Evolutionary conservation across 2,329 filamentous ascomycete genomes (phyloP).

Genomic region (Dothidotthia symphoricarpi): DNA sequence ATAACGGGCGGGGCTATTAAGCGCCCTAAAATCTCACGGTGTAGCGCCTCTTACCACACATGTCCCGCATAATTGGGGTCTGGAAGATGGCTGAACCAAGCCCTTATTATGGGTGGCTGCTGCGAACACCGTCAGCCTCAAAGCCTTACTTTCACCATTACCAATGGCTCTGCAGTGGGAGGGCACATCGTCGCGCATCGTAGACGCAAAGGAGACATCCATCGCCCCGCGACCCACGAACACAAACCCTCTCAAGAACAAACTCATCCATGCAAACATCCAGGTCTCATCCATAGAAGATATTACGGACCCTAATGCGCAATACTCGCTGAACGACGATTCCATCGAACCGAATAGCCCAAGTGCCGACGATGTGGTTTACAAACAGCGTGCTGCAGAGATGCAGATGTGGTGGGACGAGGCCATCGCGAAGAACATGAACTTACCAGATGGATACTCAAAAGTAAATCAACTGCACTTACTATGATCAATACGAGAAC

Average conservation of each 20-base stretch:
- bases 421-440: conserved; percentile 30
- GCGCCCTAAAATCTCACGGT: conserved; percentile 7
- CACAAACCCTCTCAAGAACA: conserved; percentile 15
- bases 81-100: conserved; percentile 16
- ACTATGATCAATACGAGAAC: too few relatives aligned
- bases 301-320: conserved; percentile 5
- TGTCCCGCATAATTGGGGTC: conserved; percentile 28
- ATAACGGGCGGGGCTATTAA: too few relatives aligned
- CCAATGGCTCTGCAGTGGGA: conserved; percentile 13
- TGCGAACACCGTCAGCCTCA: conserved; percentile 19
- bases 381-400: conserved; percentile 19
- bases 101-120: conserved; percentile 11
- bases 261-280: conserved; percentile 29
- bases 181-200: conserved; percentile 5
- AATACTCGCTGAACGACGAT: conserved; percentile 1
- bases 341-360: conserved; percentile 5
- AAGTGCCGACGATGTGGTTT: conserved; percentile 12
- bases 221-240: conserved; percentile 16
- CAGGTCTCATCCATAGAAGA: conserved; percentile 22
- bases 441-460: conserved; percentile 32
- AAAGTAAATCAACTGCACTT: too few relatives aligned
- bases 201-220: conserved; percentile 17
- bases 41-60: conserved; percentile 2
- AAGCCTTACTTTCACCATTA: conserved; percentile 8
- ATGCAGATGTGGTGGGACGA: conserved; percentile 39